Percentiles rank a stretch among this genome's conserved stretches.
Conservation (phyloP, 768 basidiomycete genomes). For the Xanthoconium stramineum region DNA sequence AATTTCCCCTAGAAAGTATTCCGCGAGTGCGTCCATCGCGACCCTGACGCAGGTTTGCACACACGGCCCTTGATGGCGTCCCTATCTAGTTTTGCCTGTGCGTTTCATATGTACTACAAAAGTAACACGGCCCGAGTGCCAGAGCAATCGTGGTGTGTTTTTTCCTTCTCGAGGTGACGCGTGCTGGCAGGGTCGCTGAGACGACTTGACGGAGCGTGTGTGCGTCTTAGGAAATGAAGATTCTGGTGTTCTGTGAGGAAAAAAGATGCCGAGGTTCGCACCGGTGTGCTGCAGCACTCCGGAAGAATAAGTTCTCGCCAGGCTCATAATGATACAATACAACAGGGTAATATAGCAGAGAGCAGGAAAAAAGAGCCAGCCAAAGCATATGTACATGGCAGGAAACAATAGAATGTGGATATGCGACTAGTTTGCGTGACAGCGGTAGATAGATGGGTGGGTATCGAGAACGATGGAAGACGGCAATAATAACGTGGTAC, state of each 20-base stretch:
- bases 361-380: not conserved
- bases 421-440: constrained; percentile 19
- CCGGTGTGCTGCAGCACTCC: not conserved
- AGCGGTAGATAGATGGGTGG: constrained; percentile 17
- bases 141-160: not conserved
- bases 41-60: not conserved
- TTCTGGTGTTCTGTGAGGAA: constrained; percentile 5
- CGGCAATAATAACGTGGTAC: constrained; percentile 6
- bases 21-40: not conserved
- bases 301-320: not conserved
- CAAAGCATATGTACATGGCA: constrained; percentile 13
- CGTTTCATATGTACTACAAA: constrained; percentile 8
- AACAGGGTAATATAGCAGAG: constrained; percentile 19
- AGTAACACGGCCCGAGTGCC: not conserved
- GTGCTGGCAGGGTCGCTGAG: constrained; percentile 15
- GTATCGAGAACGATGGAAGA: constrained; percentile 1
- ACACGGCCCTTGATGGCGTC: not conserved
- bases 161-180: constrained; percentile 1
- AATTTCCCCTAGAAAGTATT: not conserved
- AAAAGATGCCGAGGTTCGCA: not conserved
- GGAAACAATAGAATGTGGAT: constrained; percentile 16
- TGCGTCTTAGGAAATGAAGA: constrained; percentile 10
- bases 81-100: not conserved
- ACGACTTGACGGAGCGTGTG: not conserved
- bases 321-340: constrained; percentile 18